phyloP scores from a whole-genome alignment of 345 rosid genomes.

The Triadica sebifera region DNA sequence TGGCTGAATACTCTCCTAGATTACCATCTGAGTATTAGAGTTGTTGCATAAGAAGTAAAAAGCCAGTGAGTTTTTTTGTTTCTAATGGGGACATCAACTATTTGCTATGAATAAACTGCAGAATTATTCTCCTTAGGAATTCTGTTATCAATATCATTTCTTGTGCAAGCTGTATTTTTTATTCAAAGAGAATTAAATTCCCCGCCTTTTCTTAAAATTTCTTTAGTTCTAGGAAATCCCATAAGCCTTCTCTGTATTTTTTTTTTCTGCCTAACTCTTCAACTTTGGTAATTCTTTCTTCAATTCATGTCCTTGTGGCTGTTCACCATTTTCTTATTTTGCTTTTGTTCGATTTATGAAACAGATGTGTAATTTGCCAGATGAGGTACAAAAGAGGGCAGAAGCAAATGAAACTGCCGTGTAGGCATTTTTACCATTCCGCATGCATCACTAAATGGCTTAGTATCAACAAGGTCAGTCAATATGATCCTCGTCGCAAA shows the following conservation, averaged over 20 bases:
- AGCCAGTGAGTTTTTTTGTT: not conserved
- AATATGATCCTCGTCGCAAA: slow-evolving; percentile 6
- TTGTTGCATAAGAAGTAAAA: not conserved
- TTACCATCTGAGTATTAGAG: not conserved
- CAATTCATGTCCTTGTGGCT: not conserved
- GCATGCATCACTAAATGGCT: slow-evolving; percentile 68
- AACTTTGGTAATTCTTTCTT: not conserved
- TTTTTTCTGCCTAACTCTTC: not conserved
- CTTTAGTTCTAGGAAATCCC: not conserved
- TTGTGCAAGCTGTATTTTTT: not conserved
- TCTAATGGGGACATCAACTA: not conserved
- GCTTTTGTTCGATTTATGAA: not conserved
- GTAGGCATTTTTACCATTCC: slow-evolving; percentile 65
- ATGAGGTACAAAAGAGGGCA: slow-evolving; percentile 62
- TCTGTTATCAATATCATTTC: not conserved
- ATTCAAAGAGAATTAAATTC: not conserved
- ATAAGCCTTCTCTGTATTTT: not conserved
- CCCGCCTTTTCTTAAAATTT: not conserved
- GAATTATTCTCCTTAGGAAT: not conserved
- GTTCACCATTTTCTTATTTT: not conserved
- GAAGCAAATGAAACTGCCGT: slow-evolving; percentile 51
- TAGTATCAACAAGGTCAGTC: slow-evolving; percentile 59
- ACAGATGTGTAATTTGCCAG: slow-evolving; percentile 71
- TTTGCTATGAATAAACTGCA: not conserved
- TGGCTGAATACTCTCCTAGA: not conserved